Evolutionary conservation across 495 filamentous ascomycete species (phyloP), one percentile per base, ranked within the genome.

Genomic region (Lophium mytilinum): DNA sequence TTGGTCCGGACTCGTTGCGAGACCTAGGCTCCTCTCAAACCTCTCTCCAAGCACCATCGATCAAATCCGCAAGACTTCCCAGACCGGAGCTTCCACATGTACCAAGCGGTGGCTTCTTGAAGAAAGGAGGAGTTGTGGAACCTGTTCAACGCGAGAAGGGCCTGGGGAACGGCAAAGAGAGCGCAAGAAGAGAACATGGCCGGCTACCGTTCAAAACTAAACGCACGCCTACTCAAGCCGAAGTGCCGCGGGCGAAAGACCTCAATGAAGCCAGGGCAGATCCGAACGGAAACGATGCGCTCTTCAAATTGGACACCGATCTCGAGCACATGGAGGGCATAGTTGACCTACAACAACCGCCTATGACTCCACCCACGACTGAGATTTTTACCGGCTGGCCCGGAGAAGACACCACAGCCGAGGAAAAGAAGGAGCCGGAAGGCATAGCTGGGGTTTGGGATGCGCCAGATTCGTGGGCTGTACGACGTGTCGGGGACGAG

Each of bases 401-500:
- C 14, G 75, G 72, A 12, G 80, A 78, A 63, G 71, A 76, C 52
- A 57, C 51, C 47, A 57, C 51, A 45, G 55, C 42, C 58, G 52
- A 52, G 68, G 75, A 59, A 34, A 42, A 34, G 5, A 65, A 58
- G 55, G 67, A 62, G 55, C 60, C 50, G 39, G 73, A 71, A 53
- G 57, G 59, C 36, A 57, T 50, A 18, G 64, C 56, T 43, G 74
- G 75, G 3, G 76, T 78, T 7, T 96, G 91, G 91, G 84, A 89
- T 69, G 89, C 90, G 3, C 91, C 91, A 10, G 91, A 96, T 68
- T 93, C 88, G 69, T 96, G 91, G 91, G 87, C 86, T 36, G 89
- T 95, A 36, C 88, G 84, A 58, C 83, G 79, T 56, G 74, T 75
- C 30, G 74, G 75, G 10, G 80, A 90, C 47, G 88, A 91, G 47